phyloP scores from a whole-genome alignment of 352 stramenopile genomes.

The Saprolegnia diclina region DNA sequence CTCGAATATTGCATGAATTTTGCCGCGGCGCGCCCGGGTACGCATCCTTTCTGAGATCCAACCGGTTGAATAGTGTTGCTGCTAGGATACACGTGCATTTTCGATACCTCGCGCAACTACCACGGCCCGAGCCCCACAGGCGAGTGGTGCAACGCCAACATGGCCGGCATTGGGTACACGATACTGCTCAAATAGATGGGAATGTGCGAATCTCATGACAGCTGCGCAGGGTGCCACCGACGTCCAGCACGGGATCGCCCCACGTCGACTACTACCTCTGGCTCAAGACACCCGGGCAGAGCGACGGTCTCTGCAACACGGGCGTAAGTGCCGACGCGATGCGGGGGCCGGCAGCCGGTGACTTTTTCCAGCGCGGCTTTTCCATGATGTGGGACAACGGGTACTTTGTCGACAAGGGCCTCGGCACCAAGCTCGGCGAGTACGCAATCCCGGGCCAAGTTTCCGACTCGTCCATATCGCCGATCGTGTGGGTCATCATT shows the following conservation, averaged over 20 bases:
- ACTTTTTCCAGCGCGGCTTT: conserved; percentile 56
- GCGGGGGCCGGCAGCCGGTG: conserved; percentile 40
- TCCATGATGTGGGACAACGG: conserved; percentile 58
- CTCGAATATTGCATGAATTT: conserved; percentile 22
- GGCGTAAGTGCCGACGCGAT: conserved; percentile 42
- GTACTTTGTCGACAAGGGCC: conserved; percentile 45
- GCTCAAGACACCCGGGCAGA: conserved; percentile 60
- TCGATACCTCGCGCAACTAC: conserved; percentile 65
- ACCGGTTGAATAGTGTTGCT: conserved; percentile 25
- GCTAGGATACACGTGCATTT: conserved; percentile 47
- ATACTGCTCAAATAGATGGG: background rate
- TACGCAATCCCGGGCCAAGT: background rate
- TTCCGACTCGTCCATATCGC: background rate
- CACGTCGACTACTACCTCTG: conserved; percentile 68
- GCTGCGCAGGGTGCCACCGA: conserved; percentile 32
- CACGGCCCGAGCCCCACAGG: conserved; percentile 30
- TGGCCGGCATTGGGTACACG: conserved; percentile 51
- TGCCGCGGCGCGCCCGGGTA: conserved; percentile 13
- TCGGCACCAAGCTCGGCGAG: conserved; percentile 21
- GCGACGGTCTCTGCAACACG: conserved; percentile 51
- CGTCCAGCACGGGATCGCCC: conserved; percentile 37
- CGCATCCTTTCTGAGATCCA: background rate
- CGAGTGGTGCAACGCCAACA: conserved; percentile 69
- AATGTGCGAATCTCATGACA: conserved; percentile 3
- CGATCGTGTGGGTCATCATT: conserved; percentile 10